Percentiles rank a stretch among this genome's conserved stretches.
Conservation (phyloP, 78 protist species). For the Dictyostelium brefeldianum region DNA sequence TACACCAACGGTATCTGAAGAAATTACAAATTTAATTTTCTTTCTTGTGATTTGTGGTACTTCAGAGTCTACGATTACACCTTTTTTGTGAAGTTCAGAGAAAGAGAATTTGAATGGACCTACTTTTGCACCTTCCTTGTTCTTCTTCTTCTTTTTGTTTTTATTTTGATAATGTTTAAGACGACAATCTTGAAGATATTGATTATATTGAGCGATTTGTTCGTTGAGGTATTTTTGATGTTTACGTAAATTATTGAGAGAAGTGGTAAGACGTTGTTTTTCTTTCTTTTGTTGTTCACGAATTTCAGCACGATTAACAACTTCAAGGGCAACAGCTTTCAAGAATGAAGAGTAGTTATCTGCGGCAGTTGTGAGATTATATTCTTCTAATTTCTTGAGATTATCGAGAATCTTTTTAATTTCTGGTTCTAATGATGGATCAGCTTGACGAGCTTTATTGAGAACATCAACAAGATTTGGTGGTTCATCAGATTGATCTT, state of each 20-base stretch:
- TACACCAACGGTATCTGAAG: constrained; percentile 86
- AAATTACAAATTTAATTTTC: constrained; percentile 81
- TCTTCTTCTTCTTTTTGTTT: constrained; percentile 85
- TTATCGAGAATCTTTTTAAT: constrained; percentile 83
- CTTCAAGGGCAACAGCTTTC: constrained; percentile 84
- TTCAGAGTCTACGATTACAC: constrained; percentile 86
- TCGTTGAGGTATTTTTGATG: constrained; percentile 85
- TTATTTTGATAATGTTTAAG: constrained; percentile 86
- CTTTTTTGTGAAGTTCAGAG: constrained; percentile 79
- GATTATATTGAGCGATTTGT: constrained; percentile 84
- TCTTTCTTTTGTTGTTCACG: constrained; percentile 90
- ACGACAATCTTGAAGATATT: constrained; percentile 88
- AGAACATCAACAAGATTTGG: constrained; percentile 72
- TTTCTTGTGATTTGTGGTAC: constrained; percentile 81
- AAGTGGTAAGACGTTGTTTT: constrained; percentile 68
- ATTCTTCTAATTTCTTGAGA: constrained; percentile 84
- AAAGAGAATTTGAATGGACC: constrained; percentile 88
- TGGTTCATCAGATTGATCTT: constrained; percentile 56
- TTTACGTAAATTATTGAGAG: constrained; percentile 70
- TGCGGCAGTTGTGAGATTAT: constrained; percentile 64
- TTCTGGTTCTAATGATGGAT: constrained; percentile 78
- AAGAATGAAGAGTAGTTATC: constrained; percentile 83
- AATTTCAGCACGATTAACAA: constrained; percentile 86
- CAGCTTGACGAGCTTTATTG: constrained; percentile 73
- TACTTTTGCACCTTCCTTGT: constrained; percentile 82